phyloP scores from a whole-genome alignment of 2,329 filamentous ascomycete species.

The Neocatenulostroma microsporum region DNA sequence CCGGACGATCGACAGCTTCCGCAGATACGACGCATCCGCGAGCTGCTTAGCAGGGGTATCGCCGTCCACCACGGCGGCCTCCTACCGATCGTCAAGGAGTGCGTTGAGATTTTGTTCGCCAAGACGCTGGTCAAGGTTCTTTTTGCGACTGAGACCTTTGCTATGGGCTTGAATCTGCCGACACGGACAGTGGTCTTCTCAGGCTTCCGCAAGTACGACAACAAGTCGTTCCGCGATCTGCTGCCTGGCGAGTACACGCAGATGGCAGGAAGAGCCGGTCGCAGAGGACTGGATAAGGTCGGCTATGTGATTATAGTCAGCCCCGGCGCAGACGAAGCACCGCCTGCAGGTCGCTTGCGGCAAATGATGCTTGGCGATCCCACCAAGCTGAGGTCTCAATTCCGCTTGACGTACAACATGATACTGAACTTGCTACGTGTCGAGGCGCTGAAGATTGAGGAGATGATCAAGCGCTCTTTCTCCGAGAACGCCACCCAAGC shows the following conservation, averaged over 20 bases:
- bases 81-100: slow-evolving; percentile 92
- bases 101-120: slow-evolving; percentile 94
- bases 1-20: slow-evolving; percentile 84
- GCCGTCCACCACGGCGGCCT: slow-evolving; percentile 94
- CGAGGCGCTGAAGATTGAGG: slow-evolving; percentile 94
- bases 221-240: slow-evolving; percentile 81
- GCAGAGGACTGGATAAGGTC: slow-evolving; percentile 84
- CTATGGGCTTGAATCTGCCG: slow-evolving; percentile 93
- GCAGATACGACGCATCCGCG: slow-evolving; percentile 80
- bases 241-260: slow-evolving; percentile 96
- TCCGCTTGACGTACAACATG: slow-evolving; percentile 98
- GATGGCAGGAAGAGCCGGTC: slow-evolving; percentile 92
- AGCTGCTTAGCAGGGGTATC: slow-evolving; percentile 78
- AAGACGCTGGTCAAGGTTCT: slow-evolving; percentile 92
- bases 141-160: slow-evolving; percentile 96
- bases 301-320: slow-evolving; percentile 90
- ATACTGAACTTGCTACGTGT: slow-evolving; percentile 92
- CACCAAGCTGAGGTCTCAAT: slow-evolving; percentile 90
- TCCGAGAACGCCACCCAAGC: slow-evolving; percentile 97
- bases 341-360: slow-evolving; percentile 70
- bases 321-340: slow-evolving; percentile 74
- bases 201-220: slow-evolving; percentile 92
- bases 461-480: slow-evolving; percentile 99
- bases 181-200: slow-evolving; percentile 97
- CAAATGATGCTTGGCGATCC: slow-evolving; percentile 96